Base-by-base conservation (phyloP, 2,329 filamentous ascomycete genomes). In the Fusarium kyushuense region DNA sequence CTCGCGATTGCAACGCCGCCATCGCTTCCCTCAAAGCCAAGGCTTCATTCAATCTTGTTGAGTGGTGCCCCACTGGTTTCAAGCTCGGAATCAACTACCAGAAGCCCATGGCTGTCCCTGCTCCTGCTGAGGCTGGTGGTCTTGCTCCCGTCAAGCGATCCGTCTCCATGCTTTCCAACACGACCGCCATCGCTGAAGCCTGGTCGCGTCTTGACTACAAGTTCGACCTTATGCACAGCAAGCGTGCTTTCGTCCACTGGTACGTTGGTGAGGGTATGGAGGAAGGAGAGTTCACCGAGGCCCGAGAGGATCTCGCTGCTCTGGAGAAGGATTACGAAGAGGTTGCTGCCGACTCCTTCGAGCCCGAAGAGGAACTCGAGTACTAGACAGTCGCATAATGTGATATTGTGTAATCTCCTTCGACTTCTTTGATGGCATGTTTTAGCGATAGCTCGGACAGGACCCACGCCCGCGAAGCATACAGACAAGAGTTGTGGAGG, bases 201-300 rank as follows among this genome's bases (percentile, higher is more conserved):
- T 92, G 89, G 89, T 90, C 88, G 63, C 87, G 89, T 68, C 85
- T 92, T 48, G 89, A 91, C 81, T 84, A 90, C 85, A 92, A 92
- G 83, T 92, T 92, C 80, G 89, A 92, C 74, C 89, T 92, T 74
- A 92, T 92, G 90, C 91, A 92, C 85, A 89, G 86, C 82, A 92
- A 92, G 86, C 89, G 90, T 71, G 89, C 90, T 63, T 92, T 92
- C 74, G 89, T 92, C 45, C 89, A 92, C 82, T 92, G 90, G 90
- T 92, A 92, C 72, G 92, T 96, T 54, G 92, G 92, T 71, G 92
- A 96, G 83, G 92, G 92, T 82, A 96, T 96, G 92, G 92, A 96
- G 84, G 92, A 96, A 80, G 92, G 92, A 75, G 92, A 96, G 81
- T 96, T 96, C 84, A 92, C 90, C 67, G 92, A 96, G 81, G 92